A percentile compares a stretch with the other conserved stretches of the same genome.
phyloP scores from a whole-genome alignment of 768 basidiomycete genomes.

The Lyophyllum decastes region DNA sequence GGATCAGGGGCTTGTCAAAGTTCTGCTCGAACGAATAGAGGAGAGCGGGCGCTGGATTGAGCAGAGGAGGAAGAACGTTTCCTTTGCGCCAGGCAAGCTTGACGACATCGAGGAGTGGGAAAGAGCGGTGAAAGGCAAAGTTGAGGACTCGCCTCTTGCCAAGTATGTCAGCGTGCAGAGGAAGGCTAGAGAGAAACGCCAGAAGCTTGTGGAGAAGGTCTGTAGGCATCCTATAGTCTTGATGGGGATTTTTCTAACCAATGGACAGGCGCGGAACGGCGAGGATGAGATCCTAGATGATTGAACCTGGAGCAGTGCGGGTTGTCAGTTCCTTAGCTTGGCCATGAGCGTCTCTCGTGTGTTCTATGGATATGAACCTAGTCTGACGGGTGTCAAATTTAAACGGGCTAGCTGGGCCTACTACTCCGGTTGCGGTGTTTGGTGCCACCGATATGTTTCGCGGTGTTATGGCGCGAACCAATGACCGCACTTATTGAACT shows the following conservation, averaged over 20 bases:
- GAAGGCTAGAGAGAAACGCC: conserved; percentile 77
- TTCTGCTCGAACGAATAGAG: conserved; percentile 84
- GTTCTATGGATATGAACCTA: not conserved
- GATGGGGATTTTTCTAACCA: conserved; percentile 18
- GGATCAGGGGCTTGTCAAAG: conserved; percentile 66
- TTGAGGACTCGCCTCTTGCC: conserved; percentile 75
- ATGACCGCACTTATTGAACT: not conserved
- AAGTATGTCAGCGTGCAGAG: conserved; percentile 80
- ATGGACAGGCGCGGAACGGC: conserved; percentile 63
- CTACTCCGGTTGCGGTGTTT: not conserved
- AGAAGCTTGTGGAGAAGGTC: conserved; percentile 76
- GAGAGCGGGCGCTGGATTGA: conserved; percentile 83
- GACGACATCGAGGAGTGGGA: conserved; percentile 78
- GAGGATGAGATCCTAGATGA: conserved; percentile 70
- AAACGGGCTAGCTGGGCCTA: not conserved
- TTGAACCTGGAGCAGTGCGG: conserved; percentile 7
- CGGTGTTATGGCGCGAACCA: not conserved
- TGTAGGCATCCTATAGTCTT: conserved; percentile 10
- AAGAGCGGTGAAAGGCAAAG: conserved; percentile 49
- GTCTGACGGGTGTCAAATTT: not conserved
- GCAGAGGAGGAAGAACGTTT: conserved; percentile 63
- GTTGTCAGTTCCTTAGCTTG: not conserved
- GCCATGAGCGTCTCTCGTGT: not conserved
- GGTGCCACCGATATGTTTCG: conserved; percentile 1
- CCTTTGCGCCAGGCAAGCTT: conserved; percentile 74